Base-by-base conservation (phyloP, 2,329 filamentous ascomycete species). In the Thielaviopsis populi region DNA sequence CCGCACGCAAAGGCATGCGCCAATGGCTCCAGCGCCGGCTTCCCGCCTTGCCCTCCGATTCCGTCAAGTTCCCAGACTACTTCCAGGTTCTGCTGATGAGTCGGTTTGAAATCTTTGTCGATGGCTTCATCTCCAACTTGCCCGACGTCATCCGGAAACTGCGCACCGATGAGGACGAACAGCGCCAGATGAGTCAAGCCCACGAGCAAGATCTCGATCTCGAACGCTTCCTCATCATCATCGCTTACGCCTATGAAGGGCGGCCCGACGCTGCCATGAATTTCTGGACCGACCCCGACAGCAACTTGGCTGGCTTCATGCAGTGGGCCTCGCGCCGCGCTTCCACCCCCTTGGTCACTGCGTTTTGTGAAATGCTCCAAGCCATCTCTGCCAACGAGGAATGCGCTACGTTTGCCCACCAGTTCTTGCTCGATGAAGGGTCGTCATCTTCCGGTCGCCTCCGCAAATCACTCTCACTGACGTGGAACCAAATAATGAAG, bases 251-350 rank as follows among this genome's bases (percentile, higher is more conserved):
- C 3, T 99, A 92, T 70, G 89, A 97, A 70, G 84, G 87, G 37
- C 86, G 91, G 42, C 83, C 88, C 17, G 89, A 96, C 61, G 87
- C 90, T 30, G 89, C 91, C 10, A 84, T 89, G 70, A 87, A 86
- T 56, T 97, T 97, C 69, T 99, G 94, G 94, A 82, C 83, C 40
- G 91, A 96, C 71, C 85, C 88, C 1, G 94, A 99, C 70, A 91
- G 91, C 71, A 96, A 96, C 69, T 78, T 99, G 40, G 89, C 91
- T 67, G 94, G 94, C 0, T 99, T 99, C 72, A 80, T 99, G 72
- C 89, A 95, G 68, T 99, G 94, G 94, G 89, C 91, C n/a, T 96
- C 94, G 2, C 87, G 90, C 69, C 82, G 94, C 69, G 91, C 95
- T 66, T 96, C 95, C 0, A 96, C 95, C 0, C 94, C 94, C n/a